phyloP scores from a whole-genome alignment of 257 asterid species.

The Solanum ossicruentum region DNA sequence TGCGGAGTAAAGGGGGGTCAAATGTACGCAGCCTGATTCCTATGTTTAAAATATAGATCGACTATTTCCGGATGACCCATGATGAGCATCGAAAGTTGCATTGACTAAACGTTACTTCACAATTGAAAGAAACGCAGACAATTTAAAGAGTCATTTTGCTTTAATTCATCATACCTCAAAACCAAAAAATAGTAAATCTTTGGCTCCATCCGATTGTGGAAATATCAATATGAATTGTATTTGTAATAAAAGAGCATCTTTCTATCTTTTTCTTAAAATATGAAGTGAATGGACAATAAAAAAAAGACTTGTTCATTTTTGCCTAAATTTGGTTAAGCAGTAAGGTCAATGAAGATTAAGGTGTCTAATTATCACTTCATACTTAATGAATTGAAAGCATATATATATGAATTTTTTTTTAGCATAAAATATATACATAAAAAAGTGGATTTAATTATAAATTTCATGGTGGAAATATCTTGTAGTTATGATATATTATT shows the following conservation, averaged over 20 bases:
- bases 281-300: slow-evolving; percentile 10
- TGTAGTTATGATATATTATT: background rate
- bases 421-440: background rate
- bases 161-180: no score
- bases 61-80: no score
- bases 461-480: background rate
- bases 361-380: background rate
- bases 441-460: background rate
- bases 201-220: no score
- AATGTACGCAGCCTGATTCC: no score
- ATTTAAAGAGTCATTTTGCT: no score
- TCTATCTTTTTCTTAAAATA: slow-evolving; percentile 3
- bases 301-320: slow-evolving; percentile 9
- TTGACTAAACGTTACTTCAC: no score
- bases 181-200: no score
- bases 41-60: no score
- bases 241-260: slow-evolving; percentile 3
- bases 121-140: no score
- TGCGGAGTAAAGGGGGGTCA: no score
- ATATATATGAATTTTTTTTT: background rate
- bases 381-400: background rate
- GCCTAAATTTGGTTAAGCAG: slow-evolving; percentile 25
- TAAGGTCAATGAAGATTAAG: slow-evolving; percentile 11
- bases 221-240: background rate
- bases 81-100: no score